A percentile compares a stretch with the other conserved stretches of the same genome.
These are phyloP conservation scores for Ephemerocybe angulata DNA, from an alignment of 768 basidiomycete species.

Conservation along the genomic window DNA sequence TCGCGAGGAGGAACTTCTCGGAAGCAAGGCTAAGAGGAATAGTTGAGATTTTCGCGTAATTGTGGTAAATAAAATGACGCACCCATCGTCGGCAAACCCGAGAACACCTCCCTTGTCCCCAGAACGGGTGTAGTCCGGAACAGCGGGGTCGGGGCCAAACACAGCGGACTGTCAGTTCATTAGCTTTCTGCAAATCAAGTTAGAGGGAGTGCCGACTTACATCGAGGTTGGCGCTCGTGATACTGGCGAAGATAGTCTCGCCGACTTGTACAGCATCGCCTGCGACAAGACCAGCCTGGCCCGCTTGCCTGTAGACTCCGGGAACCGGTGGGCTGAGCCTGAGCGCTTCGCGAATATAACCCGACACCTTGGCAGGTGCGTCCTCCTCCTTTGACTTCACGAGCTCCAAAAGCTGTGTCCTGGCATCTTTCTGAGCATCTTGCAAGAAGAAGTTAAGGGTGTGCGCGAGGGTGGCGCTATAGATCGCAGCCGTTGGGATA, in stretches of 20 bases:
- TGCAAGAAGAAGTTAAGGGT: slow-evolving; percentile 61
- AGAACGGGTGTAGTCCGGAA: slow-evolving; percentile 20
- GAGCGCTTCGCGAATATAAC: slow-evolving; percentile 46
- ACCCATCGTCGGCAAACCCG: slow-evolving; percentile 23
- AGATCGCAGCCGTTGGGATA: slow-evolving; percentile 53
- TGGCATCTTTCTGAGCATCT: slow-evolving; percentile 29
- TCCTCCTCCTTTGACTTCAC: slow-evolving; percentile 23
- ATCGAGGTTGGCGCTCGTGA: slow-evolving; percentile 37
- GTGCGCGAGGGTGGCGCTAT: slow-evolving; percentile 52
- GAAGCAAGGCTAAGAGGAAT: slow-evolving; percentile 2
- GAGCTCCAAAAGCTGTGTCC: slow-evolving; percentile 38
- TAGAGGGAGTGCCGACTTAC: too few species aligned
- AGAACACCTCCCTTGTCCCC: slow-evolving; percentile 25
- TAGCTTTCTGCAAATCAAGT: too few species aligned
- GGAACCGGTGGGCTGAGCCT: slow-evolving; percentile 31
- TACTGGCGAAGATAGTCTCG: slow-evolving; percentile 33
- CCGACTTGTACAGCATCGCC: slow-evolving; percentile 24
- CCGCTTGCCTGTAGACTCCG: slow-evolving; percentile 39
- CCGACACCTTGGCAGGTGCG: slow-evolving; percentile 31
- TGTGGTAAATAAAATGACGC: too few species aligned
- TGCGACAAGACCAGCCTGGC: slow-evolving; percentile 23
- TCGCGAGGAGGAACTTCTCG: slow-evolving; percentile 36
- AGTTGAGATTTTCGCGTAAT: slow-evolving; percentile 21
- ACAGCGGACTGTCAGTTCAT: too few species aligned
- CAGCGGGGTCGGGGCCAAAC: slow-evolving; percentile 20